phyloP scores from a whole-genome alignment of 2,329 filamentous ascomycete species.

The Triangularia setosa region DNA sequence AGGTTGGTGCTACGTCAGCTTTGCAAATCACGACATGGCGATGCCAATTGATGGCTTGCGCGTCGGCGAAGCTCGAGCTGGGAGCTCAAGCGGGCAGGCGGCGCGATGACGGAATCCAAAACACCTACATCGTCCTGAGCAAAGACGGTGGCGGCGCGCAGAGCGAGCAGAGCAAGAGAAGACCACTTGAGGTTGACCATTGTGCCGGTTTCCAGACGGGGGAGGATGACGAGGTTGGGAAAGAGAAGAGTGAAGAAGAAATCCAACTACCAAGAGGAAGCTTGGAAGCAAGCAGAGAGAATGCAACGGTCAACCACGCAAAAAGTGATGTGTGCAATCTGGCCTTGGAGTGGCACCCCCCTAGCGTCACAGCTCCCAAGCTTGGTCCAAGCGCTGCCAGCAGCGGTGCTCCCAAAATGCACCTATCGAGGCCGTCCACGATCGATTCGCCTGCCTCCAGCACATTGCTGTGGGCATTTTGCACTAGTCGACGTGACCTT shows the following conservation, averaged over 20 bases:
- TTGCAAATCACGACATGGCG: background rate
- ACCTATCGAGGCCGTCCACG: conserved; percentile 10
- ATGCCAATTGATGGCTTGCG: background rate
- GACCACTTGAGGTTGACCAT: conserved; percentile 75
- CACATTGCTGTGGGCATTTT: background rate
- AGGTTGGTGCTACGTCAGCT: background rate
- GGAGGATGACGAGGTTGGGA: conserved; percentile 11
- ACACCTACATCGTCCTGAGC: conserved; percentile 57
- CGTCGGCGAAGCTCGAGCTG: conserved; percentile 18
- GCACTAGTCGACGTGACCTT: background rate
- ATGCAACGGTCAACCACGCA: conserved; percentile 6
- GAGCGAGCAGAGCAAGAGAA: conserved; percentile 66
- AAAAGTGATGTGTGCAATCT: conserved; percentile 29
- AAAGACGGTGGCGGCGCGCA: conserved; percentile 62
- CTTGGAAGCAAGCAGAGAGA: conserved; percentile 10
- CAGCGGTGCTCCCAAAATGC: conserved; percentile 18
- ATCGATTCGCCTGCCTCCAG: background rate
- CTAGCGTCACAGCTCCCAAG: conserved; percentile 12
- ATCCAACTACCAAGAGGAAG: conserved; percentile 13
- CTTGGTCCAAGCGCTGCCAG: conserved; percentile 1
- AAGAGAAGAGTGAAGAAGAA: conserved; percentile 5
- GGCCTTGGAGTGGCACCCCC: conserved; percentile 21
- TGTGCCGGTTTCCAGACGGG: conserved; percentile 30
- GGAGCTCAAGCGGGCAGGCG: conserved; percentile 1
- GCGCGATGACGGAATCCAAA: conserved; percentile 23